These are phyloP conservation scores for Tricholoma saponaceum DNA, from an alignment of 768 basidiomycete species.

Conservation along the genomic window DNA sequence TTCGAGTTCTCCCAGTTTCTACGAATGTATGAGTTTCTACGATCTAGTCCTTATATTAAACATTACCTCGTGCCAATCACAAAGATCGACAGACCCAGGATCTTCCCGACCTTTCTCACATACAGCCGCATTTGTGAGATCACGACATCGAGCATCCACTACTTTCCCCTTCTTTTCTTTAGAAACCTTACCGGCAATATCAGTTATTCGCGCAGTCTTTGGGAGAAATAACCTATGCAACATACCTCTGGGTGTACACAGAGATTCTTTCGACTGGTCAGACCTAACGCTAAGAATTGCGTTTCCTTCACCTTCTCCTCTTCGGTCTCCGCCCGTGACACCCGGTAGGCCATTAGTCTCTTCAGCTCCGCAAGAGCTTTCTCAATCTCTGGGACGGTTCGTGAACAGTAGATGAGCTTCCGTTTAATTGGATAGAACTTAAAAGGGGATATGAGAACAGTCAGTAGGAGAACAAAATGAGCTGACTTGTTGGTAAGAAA, in stretches of 20 bases:
- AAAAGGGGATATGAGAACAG: slow-evolving; percentile 5
- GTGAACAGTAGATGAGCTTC: slow-evolving; percentile 97
- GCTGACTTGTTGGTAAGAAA: slow-evolving; percentile 92
- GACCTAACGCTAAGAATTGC: slow-evolving; percentile 81
- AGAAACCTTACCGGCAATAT: slow-evolving; percentile 55
- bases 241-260: slow-evolving; percentile 91
- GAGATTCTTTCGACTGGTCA: slow-evolving; percentile 94
- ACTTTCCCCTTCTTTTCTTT: slow-evolving; percentile 99
- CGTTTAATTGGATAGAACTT: slow-evolving; percentile 91
- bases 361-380: slow-evolving; percentile 96
- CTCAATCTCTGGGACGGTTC: slow-evolving; percentile 99
- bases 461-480: neutral
- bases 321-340: slow-evolving; percentile 64
- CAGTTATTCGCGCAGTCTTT: neutral
- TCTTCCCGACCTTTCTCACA: slow-evolving; percentile 82
- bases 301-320: slow-evolving; percentile 76
- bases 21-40: slow-evolving; percentile 8
- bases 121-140: slow-evolving; percentile 81
- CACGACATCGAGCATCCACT: slow-evolving; percentile 95
- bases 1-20: slow-evolving; percentile 84
- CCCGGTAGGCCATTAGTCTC: slow-evolving; percentile 86
- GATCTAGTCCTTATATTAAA: slow-evolving; percentile 1
- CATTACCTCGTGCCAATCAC: slow-evolving; percentile 94
- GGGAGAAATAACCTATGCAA: slow-evolving; percentile 1
- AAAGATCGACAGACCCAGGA: slow-evolving; percentile 88